Conservation (phyloP, 805 yeast species). For the Starmera amethionina region DNA sequence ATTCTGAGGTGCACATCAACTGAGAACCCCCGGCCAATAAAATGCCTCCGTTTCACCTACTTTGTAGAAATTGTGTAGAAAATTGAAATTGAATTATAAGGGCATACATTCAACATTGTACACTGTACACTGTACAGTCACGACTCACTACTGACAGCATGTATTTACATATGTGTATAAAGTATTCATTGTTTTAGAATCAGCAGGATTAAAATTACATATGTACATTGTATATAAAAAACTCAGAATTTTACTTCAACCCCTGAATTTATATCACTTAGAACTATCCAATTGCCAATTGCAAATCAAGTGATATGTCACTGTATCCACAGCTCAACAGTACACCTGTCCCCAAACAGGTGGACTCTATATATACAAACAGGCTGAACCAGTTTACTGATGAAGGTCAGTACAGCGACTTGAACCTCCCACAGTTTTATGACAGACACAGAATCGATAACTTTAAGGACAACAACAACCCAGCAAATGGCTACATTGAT, state of each 20-base stretch:
- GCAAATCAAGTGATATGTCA: too few species aligned
- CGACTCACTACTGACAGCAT: neutral
- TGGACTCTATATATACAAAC: conserved; percentile 62
- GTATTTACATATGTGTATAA: too few species aligned
- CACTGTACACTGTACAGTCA: neutral
- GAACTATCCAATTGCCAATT: neutral
- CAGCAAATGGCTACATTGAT: conserved; percentile 36
- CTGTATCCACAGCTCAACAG: conserved; percentile 31
- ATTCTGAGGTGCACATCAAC: conserved; percentile 39
- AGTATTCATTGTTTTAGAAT: neutral
- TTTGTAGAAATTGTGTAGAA: too few species aligned
- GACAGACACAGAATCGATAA: conserved; percentile 48
- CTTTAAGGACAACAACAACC: conserved; percentile 16
- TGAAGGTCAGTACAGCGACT: conserved; percentile 63
- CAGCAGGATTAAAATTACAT: too few species aligned
- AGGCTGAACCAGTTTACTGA: conserved; percentile 70
- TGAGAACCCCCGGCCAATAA: neutral
- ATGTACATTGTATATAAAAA: neutral
- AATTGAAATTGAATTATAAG: too few species aligned
- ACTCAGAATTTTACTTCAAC: neutral
- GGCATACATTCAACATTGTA: too few species aligned
- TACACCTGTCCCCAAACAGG: conserved; percentile 64
- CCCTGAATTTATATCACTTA: neutral
- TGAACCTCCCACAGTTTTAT: conserved; percentile 78
- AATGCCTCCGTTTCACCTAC: neutral